phyloP scores from a whole-genome alignment of 78 protist genomes.

The Protostelium mycophagum region DNA sequence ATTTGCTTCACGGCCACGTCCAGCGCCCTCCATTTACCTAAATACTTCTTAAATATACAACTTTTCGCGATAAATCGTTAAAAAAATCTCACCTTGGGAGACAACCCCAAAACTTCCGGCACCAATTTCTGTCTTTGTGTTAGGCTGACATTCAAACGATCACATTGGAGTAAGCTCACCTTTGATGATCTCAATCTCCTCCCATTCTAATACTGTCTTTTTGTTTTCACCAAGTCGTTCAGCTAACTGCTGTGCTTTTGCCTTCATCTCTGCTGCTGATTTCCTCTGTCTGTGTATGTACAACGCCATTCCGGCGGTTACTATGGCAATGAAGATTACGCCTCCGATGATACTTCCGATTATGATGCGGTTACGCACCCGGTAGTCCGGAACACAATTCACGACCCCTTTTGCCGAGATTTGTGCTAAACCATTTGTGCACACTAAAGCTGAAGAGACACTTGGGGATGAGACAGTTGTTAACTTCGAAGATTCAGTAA shows the following conservation, averaged over 20 bases:
- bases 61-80: too few species aligned
- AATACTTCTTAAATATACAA: too few species aligned
- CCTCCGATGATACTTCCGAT: neutral
- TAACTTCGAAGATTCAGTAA: neutral
- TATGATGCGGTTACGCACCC: neutral
- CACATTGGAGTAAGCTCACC: too few species aligned
- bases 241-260: neutral
- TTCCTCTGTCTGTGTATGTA: neutral
- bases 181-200: neutral
- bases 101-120: neutral
- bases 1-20: neutral
- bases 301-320: neutral
- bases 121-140: neutral
- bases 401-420: neutral
- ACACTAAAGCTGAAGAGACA: too few species aligned
- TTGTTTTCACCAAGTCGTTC: neutral
- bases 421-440: too few species aligned
- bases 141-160: neutral
- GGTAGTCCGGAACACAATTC: neutral
- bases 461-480: too few species aligned
- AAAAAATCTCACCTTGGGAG: too few species aligned
- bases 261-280: neutral
- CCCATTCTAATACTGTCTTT: neutral
- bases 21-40: neutral
- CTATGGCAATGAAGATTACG: neutral